Percentiles rank a stretch among this genome's conserved stretches.
These are phyloP conservation scores for Benincasa hispida DNA, from an alignment of 306 rosid genomes.

Conservation along the genomic window DNA sequence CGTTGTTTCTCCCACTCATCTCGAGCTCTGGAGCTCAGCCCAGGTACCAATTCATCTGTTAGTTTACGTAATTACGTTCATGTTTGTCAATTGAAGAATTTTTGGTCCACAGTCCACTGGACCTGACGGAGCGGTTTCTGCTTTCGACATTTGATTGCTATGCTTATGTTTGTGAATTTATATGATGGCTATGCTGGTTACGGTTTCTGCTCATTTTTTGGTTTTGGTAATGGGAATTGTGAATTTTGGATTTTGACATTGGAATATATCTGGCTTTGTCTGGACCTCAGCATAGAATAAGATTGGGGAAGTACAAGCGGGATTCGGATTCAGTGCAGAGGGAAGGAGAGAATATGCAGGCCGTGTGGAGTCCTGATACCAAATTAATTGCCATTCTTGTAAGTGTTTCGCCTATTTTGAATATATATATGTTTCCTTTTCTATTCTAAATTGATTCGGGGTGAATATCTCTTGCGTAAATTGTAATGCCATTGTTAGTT, in stretches of 20 bases:
- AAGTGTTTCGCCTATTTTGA: constrained; percentile 11
- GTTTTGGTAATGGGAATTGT: background rate
- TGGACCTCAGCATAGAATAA: constrained; percentile 62
- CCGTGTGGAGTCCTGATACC: constrained; percentile 92
- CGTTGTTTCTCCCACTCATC: constrained; percentile 68
- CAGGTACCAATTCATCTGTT: constrained; percentile 34
- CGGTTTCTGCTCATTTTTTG: background rate
- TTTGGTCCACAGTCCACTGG: too few relatives aligned
- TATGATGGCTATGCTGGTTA: too few relatives aligned
- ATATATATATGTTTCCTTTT: background rate
- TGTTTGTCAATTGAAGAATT: background rate
- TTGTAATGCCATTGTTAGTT: background rate
- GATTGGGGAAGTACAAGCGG: constrained; percentile 89
- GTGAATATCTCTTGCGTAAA: background rate
- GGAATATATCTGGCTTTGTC: constrained; percentile 12
- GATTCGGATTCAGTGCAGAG: constrained; percentile 58
- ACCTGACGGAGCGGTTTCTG: too few relatives aligned
- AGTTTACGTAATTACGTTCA: background rate
- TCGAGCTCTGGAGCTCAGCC: constrained; percentile 87
- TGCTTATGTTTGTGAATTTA: too few relatives aligned
- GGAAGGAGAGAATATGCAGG: constrained; percentile 92
- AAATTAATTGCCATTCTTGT: constrained; percentile 79
- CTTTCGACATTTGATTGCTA: too few relatives aligned
- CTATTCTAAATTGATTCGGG: background rate
- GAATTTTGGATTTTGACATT: constrained; percentile 24